These are phyloP conservation scores for Zygosaccharomyces sapae DNA, from an alignment of 1,139 yeast genomes.

Conservation along the genomic window DNA sequence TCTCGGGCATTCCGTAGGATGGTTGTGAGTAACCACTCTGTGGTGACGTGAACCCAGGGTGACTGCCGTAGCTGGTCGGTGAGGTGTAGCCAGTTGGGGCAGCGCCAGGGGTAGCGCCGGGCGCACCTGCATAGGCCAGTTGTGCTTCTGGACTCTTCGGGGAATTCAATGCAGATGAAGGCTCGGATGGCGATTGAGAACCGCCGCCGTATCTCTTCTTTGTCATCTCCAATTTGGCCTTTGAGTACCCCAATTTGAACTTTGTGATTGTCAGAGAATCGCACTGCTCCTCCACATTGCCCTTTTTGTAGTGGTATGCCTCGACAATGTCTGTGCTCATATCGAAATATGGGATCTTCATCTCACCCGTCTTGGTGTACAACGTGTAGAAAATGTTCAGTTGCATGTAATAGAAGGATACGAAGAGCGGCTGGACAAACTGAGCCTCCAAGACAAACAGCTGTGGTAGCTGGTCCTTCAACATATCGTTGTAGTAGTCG, in stretches of 20 bases:
- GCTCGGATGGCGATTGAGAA: constrained; percentile 9
- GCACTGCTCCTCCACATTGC: constrained; percentile 82
- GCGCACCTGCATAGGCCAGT: constrained; percentile 7
- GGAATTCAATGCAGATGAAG: constrained; percentile 8
- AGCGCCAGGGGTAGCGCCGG: constrained; percentile 10
- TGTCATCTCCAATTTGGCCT: constrained; percentile 75
- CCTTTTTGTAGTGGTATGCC: constrained; percentile 75
- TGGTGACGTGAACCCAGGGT: not conserved
- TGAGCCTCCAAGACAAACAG: constrained; percentile 85
- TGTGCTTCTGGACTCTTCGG: constrained; percentile 15
- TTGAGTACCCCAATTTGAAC: constrained; percentile 85
- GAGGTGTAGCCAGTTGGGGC: constrained; percentile 11
- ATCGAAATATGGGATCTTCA: constrained; percentile 95
- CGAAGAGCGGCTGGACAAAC: constrained; percentile 88
- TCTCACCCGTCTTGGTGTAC: constrained; percentile 85
- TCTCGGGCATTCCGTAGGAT: constrained; percentile 9
- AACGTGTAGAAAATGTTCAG: constrained; percentile 91
- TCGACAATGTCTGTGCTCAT: constrained; percentile 76
- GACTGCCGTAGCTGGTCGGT: constrained; percentile 11
- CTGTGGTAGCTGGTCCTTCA: constrained; percentile 83
- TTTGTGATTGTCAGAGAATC: constrained; percentile 85
- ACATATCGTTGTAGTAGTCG: constrained; percentile 91
- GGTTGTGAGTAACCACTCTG: not conserved
- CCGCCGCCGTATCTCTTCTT: constrained; percentile 64
- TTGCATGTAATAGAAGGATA: constrained; percentile 95